Conservation (phyloP, 345 rosid genomes). For the Durio zibethinus region DNA sequence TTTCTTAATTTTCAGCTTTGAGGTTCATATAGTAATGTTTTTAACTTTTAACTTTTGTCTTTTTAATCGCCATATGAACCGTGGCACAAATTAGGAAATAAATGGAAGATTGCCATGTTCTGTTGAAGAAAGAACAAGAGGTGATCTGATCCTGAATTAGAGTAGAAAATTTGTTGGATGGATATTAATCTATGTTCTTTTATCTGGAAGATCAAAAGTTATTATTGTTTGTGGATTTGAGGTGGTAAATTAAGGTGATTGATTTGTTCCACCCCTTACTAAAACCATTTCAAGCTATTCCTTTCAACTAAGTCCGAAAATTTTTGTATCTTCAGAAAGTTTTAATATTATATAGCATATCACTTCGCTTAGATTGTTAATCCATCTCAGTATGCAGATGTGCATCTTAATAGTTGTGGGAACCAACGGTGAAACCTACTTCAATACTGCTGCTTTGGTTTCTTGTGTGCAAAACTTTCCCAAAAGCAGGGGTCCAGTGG, state of each 20-base stretch:
- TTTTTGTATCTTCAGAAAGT: background rate
- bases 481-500: slow-evolving; percentile 95
- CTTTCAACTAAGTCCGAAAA: background rate
- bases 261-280: background rate
- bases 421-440: slow-evolving; percentile 95
- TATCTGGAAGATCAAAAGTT: background rate
- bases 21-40: background rate
- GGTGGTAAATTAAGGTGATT: background rate
- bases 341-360: slow-evolving; percentile 2
- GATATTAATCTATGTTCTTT: background rate
- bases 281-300: background rate
- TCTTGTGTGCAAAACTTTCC: slow-evolving; percentile 98
- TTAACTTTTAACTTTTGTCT: background rate
- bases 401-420: slow-evolving; percentile 87
- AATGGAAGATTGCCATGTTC: background rate
- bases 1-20: slow-evolving; percentile 11
- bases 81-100: background rate
- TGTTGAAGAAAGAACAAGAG: background rate
- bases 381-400: slow-evolving; percentile 50
- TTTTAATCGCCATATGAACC: background rate
- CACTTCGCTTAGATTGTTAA: slow-evolving; percentile 16
- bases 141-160: background rate
- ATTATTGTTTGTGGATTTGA: background rate
- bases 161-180: background rate
- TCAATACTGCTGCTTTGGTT: slow-evolving; percentile 86